These are phyloP conservation scores for Tremella fuciformis DNA, from an alignment of 768 basidiomycete genomes.

Conservation along the genomic window DNA sequence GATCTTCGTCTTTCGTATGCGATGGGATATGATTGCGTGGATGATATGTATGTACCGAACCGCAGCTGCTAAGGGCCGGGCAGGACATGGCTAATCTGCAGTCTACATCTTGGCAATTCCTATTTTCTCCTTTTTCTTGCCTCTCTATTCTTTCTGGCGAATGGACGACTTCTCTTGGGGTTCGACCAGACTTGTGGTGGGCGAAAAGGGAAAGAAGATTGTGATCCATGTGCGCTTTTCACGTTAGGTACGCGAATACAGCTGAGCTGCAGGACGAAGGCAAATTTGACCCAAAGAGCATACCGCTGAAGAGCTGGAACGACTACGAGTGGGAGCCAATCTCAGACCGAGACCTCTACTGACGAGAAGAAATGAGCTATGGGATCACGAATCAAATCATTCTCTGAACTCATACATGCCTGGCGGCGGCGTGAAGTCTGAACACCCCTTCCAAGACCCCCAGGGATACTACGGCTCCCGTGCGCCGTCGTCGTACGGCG, in stretches of 20 bases:
- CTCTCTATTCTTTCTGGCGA: constrained; percentile 92
- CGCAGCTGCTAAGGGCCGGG: neutral
- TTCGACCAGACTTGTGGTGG: constrained; percentile 60
- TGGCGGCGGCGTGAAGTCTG: constrained; percentile 52
- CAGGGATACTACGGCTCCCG: constrained; percentile 55
- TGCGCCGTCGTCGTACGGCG: constrained; percentile 59
- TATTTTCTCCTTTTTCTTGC: constrained; percentile 86
- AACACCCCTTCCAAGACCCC: constrained; percentile 1
- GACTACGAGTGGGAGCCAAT: constrained; percentile 68
- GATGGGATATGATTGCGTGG: constrained; percentile 92
- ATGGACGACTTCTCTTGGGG: constrained; percentile 92
- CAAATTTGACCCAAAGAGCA: constrained; percentile 87
- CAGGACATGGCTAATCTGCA: constrained; percentile 58
- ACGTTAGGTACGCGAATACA: neutral
- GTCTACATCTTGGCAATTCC: constrained; percentile 94
- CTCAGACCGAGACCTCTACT: neutral
- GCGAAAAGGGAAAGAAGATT: constrained; percentile 92
- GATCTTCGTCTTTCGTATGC: constrained; percentile 84
- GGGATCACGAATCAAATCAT: constrained; percentile 96
- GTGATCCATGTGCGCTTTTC: constrained; percentile 76
- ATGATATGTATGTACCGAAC: constrained; percentile 45
- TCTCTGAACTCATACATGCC: constrained; percentile 92
- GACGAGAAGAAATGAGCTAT: constrained; percentile 78
- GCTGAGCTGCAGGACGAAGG: constrained; percentile 74
- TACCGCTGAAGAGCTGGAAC: constrained; percentile 94